Evolutionary conservation across 1,284 basidiomycete genomes (phyloP).

Genomic region (Apiotrichum siamense): DNA sequence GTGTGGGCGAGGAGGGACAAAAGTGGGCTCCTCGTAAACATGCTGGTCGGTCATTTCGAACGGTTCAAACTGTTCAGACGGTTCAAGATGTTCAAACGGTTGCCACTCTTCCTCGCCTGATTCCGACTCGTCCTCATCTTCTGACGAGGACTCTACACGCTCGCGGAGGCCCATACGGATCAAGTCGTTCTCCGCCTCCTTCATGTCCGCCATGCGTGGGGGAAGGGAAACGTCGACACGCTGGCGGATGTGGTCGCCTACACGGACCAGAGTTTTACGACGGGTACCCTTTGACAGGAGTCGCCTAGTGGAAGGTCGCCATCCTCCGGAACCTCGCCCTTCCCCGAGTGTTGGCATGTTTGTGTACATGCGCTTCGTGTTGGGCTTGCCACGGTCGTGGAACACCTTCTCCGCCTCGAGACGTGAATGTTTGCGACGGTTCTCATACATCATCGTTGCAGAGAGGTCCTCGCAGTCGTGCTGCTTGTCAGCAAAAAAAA

Average conservation of each 20-base stretch:
- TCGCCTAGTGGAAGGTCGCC: conserved; percentile 16
- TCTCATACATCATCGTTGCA: conserved; percentile 18
- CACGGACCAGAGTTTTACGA: conserved; percentile 10
- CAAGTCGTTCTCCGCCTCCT: conserved; percentile 20
- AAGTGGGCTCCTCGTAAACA: too few species aligned
- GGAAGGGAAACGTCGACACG: conserved; percentile 16
- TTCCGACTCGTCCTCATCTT: conserved; percentile 4
- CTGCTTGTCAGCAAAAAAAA: conserved; percentile 10
- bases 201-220: conserved; percentile 1
- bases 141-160: conserved; percentile 4
- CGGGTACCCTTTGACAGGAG: conserved; percentile 24
- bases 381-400: conserved; percentile 17
- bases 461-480: conserved; percentile 21
- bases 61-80: too few species aligned
- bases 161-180: conserved; percentile 17
- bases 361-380: conserved; percentile 18
- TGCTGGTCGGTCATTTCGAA: too few species aligned
- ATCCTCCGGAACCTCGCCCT: conserved; percentile 31
- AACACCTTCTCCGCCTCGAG: conserved; percentile 23
- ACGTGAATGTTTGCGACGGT: conserved; percentile 18
- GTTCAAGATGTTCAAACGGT: not conserved
- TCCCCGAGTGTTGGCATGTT: conserved; percentile 24
- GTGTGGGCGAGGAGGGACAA: too few species aligned
- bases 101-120: not conserved
- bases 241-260: conserved; percentile 14